Evolutionary conservation across 192 early-diverging fungal species (phyloP).

Genomic region (Cetraspora pellucida): DNA sequence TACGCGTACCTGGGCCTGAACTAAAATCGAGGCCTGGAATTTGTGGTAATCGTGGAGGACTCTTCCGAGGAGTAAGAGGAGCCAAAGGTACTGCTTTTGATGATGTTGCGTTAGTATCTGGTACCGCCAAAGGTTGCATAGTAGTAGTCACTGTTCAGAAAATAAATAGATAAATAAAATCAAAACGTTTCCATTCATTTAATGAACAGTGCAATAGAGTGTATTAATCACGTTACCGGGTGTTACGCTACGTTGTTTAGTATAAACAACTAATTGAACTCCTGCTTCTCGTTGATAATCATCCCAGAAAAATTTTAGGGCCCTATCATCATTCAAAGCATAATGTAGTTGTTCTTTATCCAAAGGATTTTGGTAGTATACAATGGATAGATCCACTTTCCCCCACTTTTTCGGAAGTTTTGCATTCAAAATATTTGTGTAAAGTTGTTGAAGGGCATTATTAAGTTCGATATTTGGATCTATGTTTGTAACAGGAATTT

Average conservation of each 20-base stretch:
- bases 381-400: neutral
- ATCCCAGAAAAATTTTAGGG: conserved; percentile 13
- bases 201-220: neutral
- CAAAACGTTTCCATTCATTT: neutral
- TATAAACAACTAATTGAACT: conserved; percentile 26
- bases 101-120: neutral
- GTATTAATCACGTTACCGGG: neutral
- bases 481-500: neutral
- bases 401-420: conserved; percentile 27
- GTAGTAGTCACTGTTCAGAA: neutral
- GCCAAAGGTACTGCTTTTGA: conserved; percentile 9
- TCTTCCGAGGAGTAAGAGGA: conserved; percentile 32
- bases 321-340: neutral
- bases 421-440: neutral
- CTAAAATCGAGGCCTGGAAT: conserved; percentile 16
- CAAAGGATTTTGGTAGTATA: conserved; percentile 14
- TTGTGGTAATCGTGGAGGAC: conserved; percentile 31
- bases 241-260: neutral
- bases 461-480: neutral
- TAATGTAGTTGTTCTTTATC: conserved; percentile 6
- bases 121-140: neutral
- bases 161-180: neutral
- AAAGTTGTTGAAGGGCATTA: neutral
- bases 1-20: conserved; percentile 15
- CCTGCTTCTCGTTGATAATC: conserved; percentile 3